Percentiles rank a stretch among this genome's conserved stretches.
Evolutionary conservation across 306 rosid species (phyloP).

Genomic region (Macrotyloma uniflorum): DNA sequence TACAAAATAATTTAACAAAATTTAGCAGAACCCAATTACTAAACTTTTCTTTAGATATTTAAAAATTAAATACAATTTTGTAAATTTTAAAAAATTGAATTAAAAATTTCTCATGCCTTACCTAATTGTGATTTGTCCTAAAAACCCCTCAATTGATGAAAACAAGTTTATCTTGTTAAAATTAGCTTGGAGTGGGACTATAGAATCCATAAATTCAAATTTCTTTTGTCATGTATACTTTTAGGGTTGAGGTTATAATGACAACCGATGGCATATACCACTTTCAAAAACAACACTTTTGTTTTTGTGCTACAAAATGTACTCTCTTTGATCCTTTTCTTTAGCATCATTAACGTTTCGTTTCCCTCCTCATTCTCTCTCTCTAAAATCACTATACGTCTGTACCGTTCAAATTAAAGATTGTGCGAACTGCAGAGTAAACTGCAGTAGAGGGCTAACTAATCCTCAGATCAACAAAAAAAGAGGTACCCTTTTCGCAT

Average conservation of each 20-base stretch:
- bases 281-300: background rate
- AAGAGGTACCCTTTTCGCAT: conserved; percentile 43
- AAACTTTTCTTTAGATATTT: no score
- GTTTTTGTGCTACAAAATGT: background rate
- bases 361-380: conserved; percentile 55
- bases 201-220: background rate
- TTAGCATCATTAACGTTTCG: conserved; percentile 39
- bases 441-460: background rate
- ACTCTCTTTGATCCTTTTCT: background rate
- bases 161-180: no score
- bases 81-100: no score
- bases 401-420: conserved; percentile 14
- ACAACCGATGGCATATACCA: background rate
- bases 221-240: background rate
- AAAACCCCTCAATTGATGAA: no score
- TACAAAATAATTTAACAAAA: no score
- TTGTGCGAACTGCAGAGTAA: background rate
- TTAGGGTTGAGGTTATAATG: background rate
- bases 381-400: background rate
- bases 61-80: no score
- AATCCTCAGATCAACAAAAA: conserved; percentile 33
- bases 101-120: no score
- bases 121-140: no score
- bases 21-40: no score
- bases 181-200: background rate